These are phyloP conservation scores for Starmerella scarabaei DNA, from an alignment of 805 yeast genomes.

Conservation along the genomic window DNA sequence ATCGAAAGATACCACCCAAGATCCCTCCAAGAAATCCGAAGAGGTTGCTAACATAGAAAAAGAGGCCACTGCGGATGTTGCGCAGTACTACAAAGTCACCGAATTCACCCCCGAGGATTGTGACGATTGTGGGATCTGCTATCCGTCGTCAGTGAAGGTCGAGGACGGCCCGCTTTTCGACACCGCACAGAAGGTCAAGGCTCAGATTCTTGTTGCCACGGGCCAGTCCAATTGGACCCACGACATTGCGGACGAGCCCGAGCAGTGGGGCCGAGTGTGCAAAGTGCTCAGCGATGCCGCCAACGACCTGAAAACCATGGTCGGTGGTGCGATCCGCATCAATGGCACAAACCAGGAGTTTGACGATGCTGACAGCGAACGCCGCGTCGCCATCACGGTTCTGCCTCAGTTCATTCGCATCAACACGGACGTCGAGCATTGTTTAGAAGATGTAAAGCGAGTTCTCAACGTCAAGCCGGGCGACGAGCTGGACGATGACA, in stretches of 20 bases:
- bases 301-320: conserved; percentile 8
- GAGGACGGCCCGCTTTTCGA: conserved; percentile 47
- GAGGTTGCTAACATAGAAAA: too few relatives aligned
- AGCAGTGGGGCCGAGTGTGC: conserved; percentile 24
- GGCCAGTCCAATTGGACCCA: conserved; percentile 77
- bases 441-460: conserved; percentile 17
- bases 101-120: conserved; percentile 16
- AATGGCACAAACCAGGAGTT: conserved; percentile 22
- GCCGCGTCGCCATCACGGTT: conserved; percentile 16
- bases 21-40: too few relatives aligned
- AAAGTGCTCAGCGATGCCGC: conserved; percentile 26
- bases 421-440: conserved; percentile 20
- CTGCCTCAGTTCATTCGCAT: conserved; percentile 27
- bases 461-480: conserved; percentile 14
- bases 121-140: conserved; percentile 15
- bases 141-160: conserved; percentile 33
- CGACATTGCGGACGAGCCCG: conserved; percentile 40
- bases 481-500: conserved; percentile 15
- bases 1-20: too few relatives aligned
- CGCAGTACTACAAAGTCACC: conserved; percentile 12
- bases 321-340: conserved; percentile 20
- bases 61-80: conserved; percentile 7
- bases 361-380: conserved; percentile 10
- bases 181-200: conserved; percentile 52
- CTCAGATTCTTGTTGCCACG: conserved; percentile 72